Evolutionary conservation across 176 grass and related monocot species (phyloP), one percentile per base, ranked within the genome.

Genomic region (Microstegium vimineum): DNA sequence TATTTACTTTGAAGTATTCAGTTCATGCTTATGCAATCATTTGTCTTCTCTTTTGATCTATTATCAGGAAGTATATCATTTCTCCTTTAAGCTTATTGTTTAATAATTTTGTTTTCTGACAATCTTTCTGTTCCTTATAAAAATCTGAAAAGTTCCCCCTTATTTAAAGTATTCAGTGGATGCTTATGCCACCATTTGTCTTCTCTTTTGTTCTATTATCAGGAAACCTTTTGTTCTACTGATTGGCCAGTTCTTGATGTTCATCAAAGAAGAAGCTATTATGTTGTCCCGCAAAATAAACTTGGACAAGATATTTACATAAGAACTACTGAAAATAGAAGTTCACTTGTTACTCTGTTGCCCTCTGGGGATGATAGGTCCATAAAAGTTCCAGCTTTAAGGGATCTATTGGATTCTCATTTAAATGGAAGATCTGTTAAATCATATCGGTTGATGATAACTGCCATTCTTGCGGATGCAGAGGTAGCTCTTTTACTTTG

Each of bases 291-390:
- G 30, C 92, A 93, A 81, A 98, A 98, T 84, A 94, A 91, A 77
- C 95, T 98, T 36, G 95, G 95, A 5, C 92, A 93, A 83, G 95
- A 94, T 68, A 91, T 98, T 84, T 94, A 93, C 79, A 82, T 98
- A 88, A 78, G 90, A 77, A 86, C 83, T 49, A 78, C 75, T 54
- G 92, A 93, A 76, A 61, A 75, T 64, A 89, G 70, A 78, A 84
- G 86, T 60, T 88, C 89, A 73, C 86, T 85, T 74, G 85, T 93
- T 74, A 91, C 94, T 78, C 82, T 91, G 64, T 84, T 98, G 85
- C 84, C 95, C 75, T 93, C 95, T 71, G 92, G 95, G 84, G 86
- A 85, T 85, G 91, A 83, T 75, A 77, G 90, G 67, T 91, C 86
- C 78, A 86, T 98, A 73, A 98, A 87, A 91, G 95, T 98, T 77